These are phyloP conservation scores for Solanum appendiculatum DNA, from an alignment of 257 asterid species.

Conservation along the genomic window DNA sequence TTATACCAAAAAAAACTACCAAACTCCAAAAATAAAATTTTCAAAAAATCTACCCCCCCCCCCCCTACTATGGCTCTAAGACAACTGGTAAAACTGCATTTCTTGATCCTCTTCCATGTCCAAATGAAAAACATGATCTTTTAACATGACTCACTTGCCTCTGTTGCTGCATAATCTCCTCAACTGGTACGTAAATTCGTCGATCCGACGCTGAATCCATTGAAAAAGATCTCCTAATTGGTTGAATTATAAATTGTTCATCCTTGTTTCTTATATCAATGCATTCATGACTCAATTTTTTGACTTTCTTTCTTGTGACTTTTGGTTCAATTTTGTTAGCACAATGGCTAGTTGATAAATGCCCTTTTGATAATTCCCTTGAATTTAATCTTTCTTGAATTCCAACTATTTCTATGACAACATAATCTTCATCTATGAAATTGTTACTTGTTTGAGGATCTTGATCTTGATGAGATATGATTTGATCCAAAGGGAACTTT, in stretches of 20 bases:
- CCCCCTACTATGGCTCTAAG: conserved; percentile 13
- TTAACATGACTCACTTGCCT: conserved; percentile 11
- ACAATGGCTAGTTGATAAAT: conserved; percentile 12
- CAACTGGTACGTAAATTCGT: conserved; percentile 48
- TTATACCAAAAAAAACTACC: no score
- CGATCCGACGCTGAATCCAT: conserved; percentile 70
- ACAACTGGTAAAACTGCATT: conserved; percentile 52
- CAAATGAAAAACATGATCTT: conserved; percentile 62
- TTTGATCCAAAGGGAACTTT: conserved; percentile 7
- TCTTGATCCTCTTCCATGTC: conserved; percentile 60
- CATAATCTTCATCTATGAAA: conserved; percentile 52
- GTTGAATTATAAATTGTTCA: conserved; percentile 43
- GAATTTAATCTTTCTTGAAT: conserved; percentile 18
- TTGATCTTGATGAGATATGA: background rate
- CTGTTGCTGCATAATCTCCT: conserved; percentile 29
- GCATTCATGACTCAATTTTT: conserved; percentile 38
- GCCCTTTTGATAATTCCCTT: background rate
- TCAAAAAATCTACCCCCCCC: background rate
- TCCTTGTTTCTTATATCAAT: conserved; percentile 50
- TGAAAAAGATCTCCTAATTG: conserved; percentile 68
- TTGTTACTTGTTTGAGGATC: background rate
- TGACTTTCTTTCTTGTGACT: conserved; percentile 11
- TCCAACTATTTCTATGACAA: conserved; percentile 51
- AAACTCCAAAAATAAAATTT: background rate
- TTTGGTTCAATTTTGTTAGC: conserved; percentile 18